Percentiles rank a stretch among this genome's conserved stretches.
Evolutionary conservation across 2,329 filamentous ascomycete genomes (phyloP).

Genomic region (Paecilomyces sp.): DNA sequence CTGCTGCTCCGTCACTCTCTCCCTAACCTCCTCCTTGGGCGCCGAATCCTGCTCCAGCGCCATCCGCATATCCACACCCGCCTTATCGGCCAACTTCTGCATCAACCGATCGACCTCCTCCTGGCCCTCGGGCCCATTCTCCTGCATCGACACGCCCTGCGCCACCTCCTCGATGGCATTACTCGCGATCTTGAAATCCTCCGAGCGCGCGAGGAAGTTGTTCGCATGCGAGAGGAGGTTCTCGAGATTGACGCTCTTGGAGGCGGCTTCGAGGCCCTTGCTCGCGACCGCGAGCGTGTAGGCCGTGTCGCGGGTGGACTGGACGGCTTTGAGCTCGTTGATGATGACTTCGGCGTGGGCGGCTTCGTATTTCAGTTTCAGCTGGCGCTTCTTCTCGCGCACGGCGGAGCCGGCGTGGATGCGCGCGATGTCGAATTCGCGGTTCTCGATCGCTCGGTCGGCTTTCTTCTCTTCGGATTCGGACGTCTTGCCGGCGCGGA

Average conservation of each 20-base stretch:
- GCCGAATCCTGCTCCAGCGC: conserved; percentile 31
- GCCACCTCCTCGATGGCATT: conserved; percentile 36
- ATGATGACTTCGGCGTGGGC: conserved; percentile 44
- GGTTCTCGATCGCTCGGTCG: conserved; percentile 41
- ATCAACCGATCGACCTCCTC: conserved; percentile 36
- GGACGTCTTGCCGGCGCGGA: conserved; percentile 38
- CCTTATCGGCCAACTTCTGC: conserved; percentile 38
- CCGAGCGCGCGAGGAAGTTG: conserved; percentile 33
- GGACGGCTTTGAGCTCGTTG: conserved; percentile 41
- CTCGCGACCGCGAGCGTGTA: conserved; percentile 38
- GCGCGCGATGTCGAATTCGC: conserved; percentile 42
- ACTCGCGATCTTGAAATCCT: conserved; percentile 38
- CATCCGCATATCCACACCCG: conserved; percentile 35
- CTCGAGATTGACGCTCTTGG: conserved; percentile 40
- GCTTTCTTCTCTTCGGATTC: conserved; percentile 43
- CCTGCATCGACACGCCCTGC: conserved; percentile 34
- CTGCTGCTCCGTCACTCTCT: conserved; percentile 10
- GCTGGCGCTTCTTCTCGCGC: conserved; percentile 40
- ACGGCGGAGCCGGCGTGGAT: conserved; percentile 41
- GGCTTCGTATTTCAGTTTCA: conserved; percentile 38
- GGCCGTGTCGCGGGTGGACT: conserved; percentile 41
- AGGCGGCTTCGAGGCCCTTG: conserved; percentile 37
- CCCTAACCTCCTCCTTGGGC: conserved; percentile 35
- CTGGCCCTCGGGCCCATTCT: conserved; percentile 38
- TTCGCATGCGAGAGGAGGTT: conserved; percentile 35